Base-by-base conservation (phyloP, 2,329 filamentous ascomycete genomes). In the Metarhizium rileyi region DNA sequence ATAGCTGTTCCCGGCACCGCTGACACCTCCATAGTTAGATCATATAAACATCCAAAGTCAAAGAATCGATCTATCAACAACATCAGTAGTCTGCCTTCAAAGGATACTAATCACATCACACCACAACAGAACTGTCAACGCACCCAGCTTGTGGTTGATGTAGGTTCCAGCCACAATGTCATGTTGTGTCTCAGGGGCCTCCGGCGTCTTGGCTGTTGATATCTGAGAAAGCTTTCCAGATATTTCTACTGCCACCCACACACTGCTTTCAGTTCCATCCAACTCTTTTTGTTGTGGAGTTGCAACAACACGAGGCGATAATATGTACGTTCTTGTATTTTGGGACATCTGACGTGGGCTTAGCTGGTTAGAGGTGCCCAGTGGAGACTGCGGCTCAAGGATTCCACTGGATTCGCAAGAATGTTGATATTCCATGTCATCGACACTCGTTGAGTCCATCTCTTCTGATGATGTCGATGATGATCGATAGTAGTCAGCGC, bases 191-290 rank as follows among this genome's bases (percentile, higher is more conserved):
- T 36, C 30, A 23, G 40, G 40, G 7, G 30, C 28, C 9, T 44
- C 35, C 10, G 35, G 30, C n/a, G 44, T 38, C 8, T 43, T 41
- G 14, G 47, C 50, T 2, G 56, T 40, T 2, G 53, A 42, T 36
- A 53, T 55, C 22, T 56, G 59, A 44, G 61, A 67, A 5, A 72
- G 53, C 43, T 68, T 68, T 8, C 69, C 67, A 14, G 66, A 71
- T 35, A 79, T 56, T 58, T 78, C 70, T 46, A 79, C 65, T 3
- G 74, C 72, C 2, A 65, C 70, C 76, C 72, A 79, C n/a, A 77
- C 53, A 10, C 55, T 62, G 28, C 61, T 57, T 35, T 59, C 57
- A 3, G 60, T 63, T 35, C 65, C 60, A 5, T 65, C 59, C 1
- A 72, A 56, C 1, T 63, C 57, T 5, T 60, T 62, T 5, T 63